Percentiles rank a stretch among this genome's conserved stretches.
phyloP scores from a whole-genome alignment of 2,329 filamentous ascomycete species.

The Colletotrichum shisoi region DNA sequence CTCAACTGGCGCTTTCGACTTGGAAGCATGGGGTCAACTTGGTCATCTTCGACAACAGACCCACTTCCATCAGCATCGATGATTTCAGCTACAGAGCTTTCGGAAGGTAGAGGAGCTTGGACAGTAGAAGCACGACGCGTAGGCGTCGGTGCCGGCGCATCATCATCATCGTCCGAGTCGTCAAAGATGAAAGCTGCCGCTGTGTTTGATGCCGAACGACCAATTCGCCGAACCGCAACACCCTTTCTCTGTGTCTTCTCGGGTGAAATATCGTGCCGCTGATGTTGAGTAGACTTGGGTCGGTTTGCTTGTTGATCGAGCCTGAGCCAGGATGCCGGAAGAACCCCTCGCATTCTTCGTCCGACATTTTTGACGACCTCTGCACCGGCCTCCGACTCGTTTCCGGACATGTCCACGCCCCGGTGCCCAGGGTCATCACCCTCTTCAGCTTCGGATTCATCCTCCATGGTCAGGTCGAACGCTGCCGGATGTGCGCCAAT shows the following conservation, averaged over 20 bases:
- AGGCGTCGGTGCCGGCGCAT: background rate
- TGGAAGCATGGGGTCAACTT: constrained; percentile 60
- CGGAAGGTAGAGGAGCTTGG: background rate
- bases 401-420: constrained; percentile 21
- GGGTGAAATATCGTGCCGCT: constrained; percentile 46
- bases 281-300: constrained; percentile 45
- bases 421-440: constrained; percentile 16
- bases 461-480: constrained; percentile 36
- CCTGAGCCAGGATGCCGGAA: constrained; percentile 73
- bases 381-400: constrained; percentile 49
- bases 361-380: constrained; percentile 52
- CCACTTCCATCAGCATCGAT: constrained; percentile 49
- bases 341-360: constrained; percentile 65
- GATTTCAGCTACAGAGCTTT: background rate
- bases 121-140: background rate
- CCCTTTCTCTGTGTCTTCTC: constrained; percentile 56
- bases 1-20: constrained; percentile 53
- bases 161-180: constrained; percentile 58
- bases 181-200: constrained; percentile 49
- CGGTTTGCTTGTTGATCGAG: constrained; percentile 58
- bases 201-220: constrained; percentile 41
- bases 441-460: constrained; percentile 37
- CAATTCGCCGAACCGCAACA: constrained; percentile 57
- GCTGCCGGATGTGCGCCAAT: background rate
- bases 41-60: constrained; percentile 60